Percentiles rank a stretch among this genome's conserved stretches.
phyloP scores from a whole-genome alignment of 1,284 basidiomycete genomes.

The Rhodotorula sp. region DNA sequence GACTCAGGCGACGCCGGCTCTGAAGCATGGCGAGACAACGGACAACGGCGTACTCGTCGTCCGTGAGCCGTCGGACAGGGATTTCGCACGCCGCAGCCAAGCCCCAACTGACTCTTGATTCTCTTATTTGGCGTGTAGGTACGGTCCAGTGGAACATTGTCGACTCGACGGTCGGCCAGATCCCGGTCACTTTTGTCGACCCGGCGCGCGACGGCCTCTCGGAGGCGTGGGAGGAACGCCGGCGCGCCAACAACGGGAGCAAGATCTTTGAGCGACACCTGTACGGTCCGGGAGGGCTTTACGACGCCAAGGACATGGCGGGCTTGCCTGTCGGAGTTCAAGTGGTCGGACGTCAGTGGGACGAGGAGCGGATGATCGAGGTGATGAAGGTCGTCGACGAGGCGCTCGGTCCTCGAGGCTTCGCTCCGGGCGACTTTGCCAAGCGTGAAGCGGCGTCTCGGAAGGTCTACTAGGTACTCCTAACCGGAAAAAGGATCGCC shows the following conservation, averaged over 20 bases:
- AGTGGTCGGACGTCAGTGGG: conserved; percentile 70
- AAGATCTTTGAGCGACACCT: conserved; percentile 59
- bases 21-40: conserved; percentile 42
- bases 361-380: conserved; percentile 80
- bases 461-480: conserved; percentile 9
- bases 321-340: conserved; percentile 84
- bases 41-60: conserved; percentile 45
- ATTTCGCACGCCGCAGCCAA: no score
- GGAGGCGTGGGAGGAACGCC: conserved; percentile 45
- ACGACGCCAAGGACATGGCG: conserved; percentile 68
- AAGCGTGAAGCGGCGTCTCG: conserved; percentile 1
- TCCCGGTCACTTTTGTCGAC: conserved; percentile 82
- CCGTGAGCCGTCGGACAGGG: conserved; percentile 7
- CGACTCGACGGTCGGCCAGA: conserved; percentile 69
- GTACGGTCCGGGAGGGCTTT: conserved; percentile 57
- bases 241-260: conserved; percentile 52
- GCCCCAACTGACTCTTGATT: no score
- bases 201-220: conserved; percentile 59
- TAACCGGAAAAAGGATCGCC: neutral
- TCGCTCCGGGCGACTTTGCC: conserved; percentile 31
- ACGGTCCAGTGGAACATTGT: conserved; percentile 66
- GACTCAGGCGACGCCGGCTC: conserved; percentile 44
- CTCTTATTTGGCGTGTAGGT: neutral
- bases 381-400: conserved; percentile 76
- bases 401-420: conserved; percentile 56